Conservation (phyloP, 2,329 filamentous ascomycete genomes). For the Xylaria sp. region DNA sequence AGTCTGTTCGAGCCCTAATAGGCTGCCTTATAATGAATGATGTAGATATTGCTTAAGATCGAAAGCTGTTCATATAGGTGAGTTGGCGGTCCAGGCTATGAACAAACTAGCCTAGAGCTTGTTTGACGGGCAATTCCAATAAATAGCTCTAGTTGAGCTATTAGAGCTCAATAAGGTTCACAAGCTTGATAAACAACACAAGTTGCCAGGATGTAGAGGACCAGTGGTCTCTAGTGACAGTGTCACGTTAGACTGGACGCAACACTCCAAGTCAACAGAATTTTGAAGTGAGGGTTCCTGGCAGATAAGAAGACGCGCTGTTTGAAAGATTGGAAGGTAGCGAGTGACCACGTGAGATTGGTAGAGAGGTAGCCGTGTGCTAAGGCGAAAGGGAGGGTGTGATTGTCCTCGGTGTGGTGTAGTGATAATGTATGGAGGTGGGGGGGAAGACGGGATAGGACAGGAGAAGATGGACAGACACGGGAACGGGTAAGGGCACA, state of each 20-base stretch:
- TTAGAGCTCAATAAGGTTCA: constrained; percentile 19
- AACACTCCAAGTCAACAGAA: constrained; percentile 11
- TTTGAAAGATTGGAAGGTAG: constrained; percentile 22
- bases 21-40: constrained; percentile 24
- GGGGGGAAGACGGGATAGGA: constrained; percentile 19
- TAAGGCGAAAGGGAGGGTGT: constrained; percentile 28
- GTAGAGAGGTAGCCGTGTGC: constrained; percentile 30
- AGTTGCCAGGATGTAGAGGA: constrained; percentile 4
- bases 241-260: constrained; percentile 22
- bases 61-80: constrained; percentile 7
- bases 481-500: constrained; percentile 18
- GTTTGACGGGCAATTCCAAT: constrained; percentile 17
- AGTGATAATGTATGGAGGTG: constrained; percentile 22
- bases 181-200: not conserved
- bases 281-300: not conserved
- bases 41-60: constrained; percentile 32
- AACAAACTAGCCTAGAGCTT: constrained; percentile 27
- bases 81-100: not conserved
- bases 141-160: constrained; percentile 14
- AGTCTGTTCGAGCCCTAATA: constrained; percentile 17
- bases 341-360: constrained; percentile 45
- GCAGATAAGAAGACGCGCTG: constrained; percentile 33
- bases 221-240: constrained; percentile 6
- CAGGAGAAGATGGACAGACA: not conserved
- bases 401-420: constrained; percentile 30